Evolutionary conservation across 192 early-diverging fungal species (phyloP).

Genomic region (Glomus cerebriforme): DNA sequence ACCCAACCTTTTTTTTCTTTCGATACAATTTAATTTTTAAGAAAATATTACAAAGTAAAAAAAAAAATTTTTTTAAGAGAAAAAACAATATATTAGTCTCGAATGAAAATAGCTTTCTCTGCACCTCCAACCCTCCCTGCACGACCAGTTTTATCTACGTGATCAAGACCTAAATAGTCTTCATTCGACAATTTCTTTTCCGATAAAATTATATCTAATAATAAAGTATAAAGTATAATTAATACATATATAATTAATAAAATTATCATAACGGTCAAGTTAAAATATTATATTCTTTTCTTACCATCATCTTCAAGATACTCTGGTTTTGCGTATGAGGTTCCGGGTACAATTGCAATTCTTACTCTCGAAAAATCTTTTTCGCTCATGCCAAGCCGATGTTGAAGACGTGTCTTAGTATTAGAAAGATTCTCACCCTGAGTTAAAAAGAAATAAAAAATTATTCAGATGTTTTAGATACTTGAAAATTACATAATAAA

Average conservation of each 20-base stretch:
- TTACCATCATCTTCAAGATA: conserved; percentile 35
- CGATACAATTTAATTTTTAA: background rate
- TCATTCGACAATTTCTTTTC: conserved; percentile 33
- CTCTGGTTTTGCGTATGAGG: conserved; percentile 7
- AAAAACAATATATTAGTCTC: conserved; percentile 35
- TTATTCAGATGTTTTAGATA: too few species aligned
- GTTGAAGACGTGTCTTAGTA: conserved; percentile 76
- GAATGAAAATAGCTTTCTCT: conserved; percentile 51
- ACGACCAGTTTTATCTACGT: conserved; percentile 51
- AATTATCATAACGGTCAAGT: background rate
- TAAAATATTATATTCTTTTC: background rate
- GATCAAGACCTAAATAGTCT: conserved; percentile 53
- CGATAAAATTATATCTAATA: conserved; percentile 37
- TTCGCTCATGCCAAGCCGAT: conserved; percentile 73
- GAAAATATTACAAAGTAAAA: conserved; percentile 9
- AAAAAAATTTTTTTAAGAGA: background rate
- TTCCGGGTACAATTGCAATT: conserved; percentile 45
- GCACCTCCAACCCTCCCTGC: conserved; percentile 36
- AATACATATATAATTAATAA: background rate
- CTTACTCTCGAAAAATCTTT: conserved; percentile 82
- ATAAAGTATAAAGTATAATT: too few species aligned
- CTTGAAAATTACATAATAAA: background rate
- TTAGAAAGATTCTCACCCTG: conserved; percentile 69
- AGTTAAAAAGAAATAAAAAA: too few species aligned
- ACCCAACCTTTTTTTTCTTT: background rate